Percentiles rank a stretch among this genome's conserved stretches.
phyloP scores from a whole-genome alignment of 352 stramenopile species.

The Peronosclerospora sorghi region DNA sequence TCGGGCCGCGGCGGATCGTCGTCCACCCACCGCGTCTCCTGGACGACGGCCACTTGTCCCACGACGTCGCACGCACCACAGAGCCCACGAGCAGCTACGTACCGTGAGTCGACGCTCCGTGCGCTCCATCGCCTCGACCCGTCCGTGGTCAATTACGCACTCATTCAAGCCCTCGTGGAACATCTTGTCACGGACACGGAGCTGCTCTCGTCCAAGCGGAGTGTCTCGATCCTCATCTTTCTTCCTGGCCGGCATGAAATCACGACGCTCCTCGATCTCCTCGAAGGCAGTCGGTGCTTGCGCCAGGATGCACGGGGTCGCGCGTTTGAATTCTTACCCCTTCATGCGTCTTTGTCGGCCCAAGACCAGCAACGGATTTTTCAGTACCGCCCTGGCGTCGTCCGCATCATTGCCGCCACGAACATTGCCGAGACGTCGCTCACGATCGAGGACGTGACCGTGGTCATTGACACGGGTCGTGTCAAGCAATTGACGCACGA shows the following conservation, averaged over 20 bases:
- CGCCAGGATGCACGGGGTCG: constrained; percentile 20
- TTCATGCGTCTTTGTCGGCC: constrained; percentile 90
- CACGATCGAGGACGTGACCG: constrained; percentile 90
- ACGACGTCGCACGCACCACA: no score
- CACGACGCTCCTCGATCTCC: constrained; percentile 60
- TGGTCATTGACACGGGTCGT: constrained; percentile 94
- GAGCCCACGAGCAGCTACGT: constrained; percentile 32
- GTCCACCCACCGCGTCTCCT: constrained; percentile 50
- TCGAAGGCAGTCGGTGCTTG: constrained; percentile 48
- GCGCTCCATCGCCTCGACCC: constrained; percentile 81
- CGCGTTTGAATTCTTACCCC: constrained; percentile 69
- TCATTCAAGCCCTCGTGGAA: constrained; percentile 85
- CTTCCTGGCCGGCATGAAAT: constrained; percentile 93
- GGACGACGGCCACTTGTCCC: constrained; percentile 25
- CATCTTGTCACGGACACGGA: constrained; percentile 56
- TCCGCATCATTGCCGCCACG: constrained; percentile 94
- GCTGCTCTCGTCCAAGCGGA: constrained; percentile 21
- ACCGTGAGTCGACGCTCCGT: constrained; percentile 81
- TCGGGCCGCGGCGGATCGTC: constrained; percentile 54
- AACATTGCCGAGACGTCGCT: constrained; percentile 96
- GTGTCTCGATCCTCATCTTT: constrained; percentile 92
- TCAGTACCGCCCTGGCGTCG: constrained; percentile 31
- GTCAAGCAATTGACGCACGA: constrained; percentile 87
- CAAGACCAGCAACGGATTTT: constrained; percentile 93
- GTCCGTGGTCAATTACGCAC: constrained; percentile 90